A percentile compares a stretch with the other conserved stretches of the same genome.
Evolutionary conservation across 164 flowering plant species (phyloP).

Genomic region (Annona cherimola): DNA sequence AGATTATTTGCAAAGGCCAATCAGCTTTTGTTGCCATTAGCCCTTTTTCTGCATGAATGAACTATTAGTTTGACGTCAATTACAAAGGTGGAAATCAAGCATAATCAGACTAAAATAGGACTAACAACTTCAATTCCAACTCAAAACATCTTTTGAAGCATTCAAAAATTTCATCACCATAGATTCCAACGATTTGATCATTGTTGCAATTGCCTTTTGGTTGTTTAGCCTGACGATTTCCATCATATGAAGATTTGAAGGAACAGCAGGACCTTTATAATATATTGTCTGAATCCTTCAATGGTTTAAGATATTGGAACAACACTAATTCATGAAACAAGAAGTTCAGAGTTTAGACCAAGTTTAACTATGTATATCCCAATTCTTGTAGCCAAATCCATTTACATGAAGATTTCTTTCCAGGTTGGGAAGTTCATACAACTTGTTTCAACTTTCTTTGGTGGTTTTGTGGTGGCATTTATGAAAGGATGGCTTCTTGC

Average conservation of each 20-base stretch:
- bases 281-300: no score
- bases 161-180: no score
- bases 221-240: no score
- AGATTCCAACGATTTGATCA: no score
- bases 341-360: not conserved
- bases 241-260: not conserved
- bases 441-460: conserved; percentile 18
- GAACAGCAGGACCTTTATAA: not conserved
- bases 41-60: no score
- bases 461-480: conserved; percentile 20
- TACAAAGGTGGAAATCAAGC: not conserved
- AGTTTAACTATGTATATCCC: not conserved
- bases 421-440: conserved; percentile 31
- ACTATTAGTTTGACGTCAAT: no score
- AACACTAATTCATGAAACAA: not conserved
- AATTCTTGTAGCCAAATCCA: not conserved
- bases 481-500: conserved; percentile 23
- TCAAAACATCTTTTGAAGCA: no score
- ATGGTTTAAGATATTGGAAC: not conserved
- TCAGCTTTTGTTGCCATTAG: no score
- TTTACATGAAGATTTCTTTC: not conserved
- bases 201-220: no score
- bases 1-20: no score
- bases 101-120: not conserved
- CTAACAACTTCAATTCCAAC: no score